Base-by-base conservation (phyloP, 352 stramenopile species). In the Pythium insidiosum region DNA sequence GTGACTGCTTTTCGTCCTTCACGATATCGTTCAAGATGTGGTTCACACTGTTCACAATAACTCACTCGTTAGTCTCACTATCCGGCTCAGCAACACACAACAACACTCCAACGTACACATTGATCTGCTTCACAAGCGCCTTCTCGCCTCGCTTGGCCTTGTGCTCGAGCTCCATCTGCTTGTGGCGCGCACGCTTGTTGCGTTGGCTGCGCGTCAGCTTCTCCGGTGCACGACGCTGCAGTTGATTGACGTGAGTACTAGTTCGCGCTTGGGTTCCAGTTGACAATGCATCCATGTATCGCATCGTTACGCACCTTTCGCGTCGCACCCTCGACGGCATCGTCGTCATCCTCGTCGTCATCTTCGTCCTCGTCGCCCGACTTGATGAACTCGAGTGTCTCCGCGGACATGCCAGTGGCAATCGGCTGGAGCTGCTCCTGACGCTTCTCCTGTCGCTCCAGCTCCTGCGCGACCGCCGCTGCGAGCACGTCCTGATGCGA, bases 71-170 rank as follows among this genome's bases (percentile, higher is more conserved):
- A 42, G 22, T 43, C 3, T 12, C 11, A 23, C 6, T 21, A 12
- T 18, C 15, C 4, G 2, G 1, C 12, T 40, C 22, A 34, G 35
- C 23, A 6, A 12, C 34, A 31, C 12, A 20, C 9, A 15, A 29
- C 16, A 20, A 20, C 7, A 15, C n/a, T 13, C 3, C 1, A 4
- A 80, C 68, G 57, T 73, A 92, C 80, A 63, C 58, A 49, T 93
- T 93, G 52, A 93, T 93, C 50, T 93, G 81, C 62, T 89, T 89
- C 48, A 89, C 53, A 29, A 91, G 68, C n/a, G 68, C 45, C 54
- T 89, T 88, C 37, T 88, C 64, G 21, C 63, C 65, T 53, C 73
- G 61, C 31, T 78, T 69, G 15, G 60, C 44, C 42, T 73, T 57
- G 44, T 89, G 72, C 29, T 87, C 57, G 39, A 84, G 57, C 57